Percentiles rank a stretch among this genome's conserved stretches.
phyloP scores from a whole-genome alignment of 2,329 filamentous ascomycete genomes.

The Akanthomyces lecanii region DNA sequence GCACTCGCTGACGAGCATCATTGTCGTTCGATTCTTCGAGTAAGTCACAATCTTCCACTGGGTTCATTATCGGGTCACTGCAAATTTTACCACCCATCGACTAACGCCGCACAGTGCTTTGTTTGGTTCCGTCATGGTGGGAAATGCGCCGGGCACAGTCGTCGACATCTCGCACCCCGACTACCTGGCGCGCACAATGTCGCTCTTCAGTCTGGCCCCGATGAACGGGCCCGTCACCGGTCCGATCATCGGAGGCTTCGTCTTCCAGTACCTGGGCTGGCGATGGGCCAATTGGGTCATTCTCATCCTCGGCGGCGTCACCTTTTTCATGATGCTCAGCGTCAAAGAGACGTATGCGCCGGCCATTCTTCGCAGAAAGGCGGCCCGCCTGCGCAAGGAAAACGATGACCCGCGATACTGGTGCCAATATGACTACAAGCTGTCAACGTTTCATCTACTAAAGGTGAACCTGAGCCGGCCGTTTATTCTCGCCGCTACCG shows the following conservation, averaged over 20 bases:
- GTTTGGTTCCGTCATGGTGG: conserved; percentile 70
- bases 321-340: conserved; percentile 50
- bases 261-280: conserved; percentile 67
- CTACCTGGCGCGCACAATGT: conserved; percentile 76
- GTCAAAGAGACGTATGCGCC: conserved; percentile 71
- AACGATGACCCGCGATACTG: conserved; percentile 66
- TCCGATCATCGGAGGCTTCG: conserved; percentile 63
- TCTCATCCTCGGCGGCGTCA: conserved; percentile 61
- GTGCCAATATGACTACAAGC: conserved; percentile 68
- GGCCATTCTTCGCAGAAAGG: conserved; percentile 61
- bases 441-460: conserved; percentile 57
- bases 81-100: too few relatives aligned
- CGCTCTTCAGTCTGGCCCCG: conserved; percentile 77
- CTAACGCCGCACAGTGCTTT: conserved; percentile 32
- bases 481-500: conserved; percentile 67
- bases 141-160: conserved; percentile 77
- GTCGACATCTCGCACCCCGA: conserved; percentile 80
- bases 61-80: not conserved
- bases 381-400: conserved; percentile 56
- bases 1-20: conserved; percentile 61
- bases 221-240: conserved; percentile 63
- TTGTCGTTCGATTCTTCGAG: conserved; percentile 72
- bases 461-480: conserved; percentile 69
- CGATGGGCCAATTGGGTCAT: conserved; percentile 76
- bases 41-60: conserved; percentile 29